Evolutionary conservation across 441 rosid genomes (phyloP), one percentile per base, ranked within the genome.

Genomic region (Oxalis stricta): DNA sequence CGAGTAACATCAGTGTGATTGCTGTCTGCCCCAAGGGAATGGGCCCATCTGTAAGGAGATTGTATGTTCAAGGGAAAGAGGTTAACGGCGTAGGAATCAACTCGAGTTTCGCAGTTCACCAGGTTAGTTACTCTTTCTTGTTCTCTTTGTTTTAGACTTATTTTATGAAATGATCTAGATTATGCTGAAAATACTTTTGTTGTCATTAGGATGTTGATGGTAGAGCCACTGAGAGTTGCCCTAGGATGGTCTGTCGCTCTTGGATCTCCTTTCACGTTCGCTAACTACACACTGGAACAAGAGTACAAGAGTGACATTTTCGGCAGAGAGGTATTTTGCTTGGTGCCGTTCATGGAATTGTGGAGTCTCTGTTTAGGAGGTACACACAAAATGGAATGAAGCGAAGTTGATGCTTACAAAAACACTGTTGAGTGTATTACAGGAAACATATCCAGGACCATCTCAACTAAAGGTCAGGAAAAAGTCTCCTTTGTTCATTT

Each of bases 231-330:
- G 82, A 85, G n/a, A 56, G 82, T 82, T 60, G 96, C 98, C 48
- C 58, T 89, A 45, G 96, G 94, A 64, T 89, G 94, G 96, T 89
- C 98, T 3, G 75, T 85, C 55, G 96, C 92, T 44, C 86, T 89
- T 41, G 98, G 98, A 15, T 89, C 98, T 55, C 98, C 98, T 31
- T 89, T 82, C 50, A 80, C 96, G 5, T 89, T 89, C 71, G 96
- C 89, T 42, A 89, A 96, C n/a, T n/a, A n/a, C 10, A 89, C 94
- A 13, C 64, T 89, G 54, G 98, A 85, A 60, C 86, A 82, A 60
- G 98, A 89, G 72, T 89, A 82, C 63, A 82, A 55, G 80, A 89
- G 98, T 71, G 98, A 89, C 67, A 85, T 89, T 41, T 89, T 89
- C 50, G 96, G 96, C n/a, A 54, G 98, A 89, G 70, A 89, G 98